Base-by-base conservation (phyloP, 192 early-diverging fungal genomes). In the Backusella tarrabulga region DNA sequence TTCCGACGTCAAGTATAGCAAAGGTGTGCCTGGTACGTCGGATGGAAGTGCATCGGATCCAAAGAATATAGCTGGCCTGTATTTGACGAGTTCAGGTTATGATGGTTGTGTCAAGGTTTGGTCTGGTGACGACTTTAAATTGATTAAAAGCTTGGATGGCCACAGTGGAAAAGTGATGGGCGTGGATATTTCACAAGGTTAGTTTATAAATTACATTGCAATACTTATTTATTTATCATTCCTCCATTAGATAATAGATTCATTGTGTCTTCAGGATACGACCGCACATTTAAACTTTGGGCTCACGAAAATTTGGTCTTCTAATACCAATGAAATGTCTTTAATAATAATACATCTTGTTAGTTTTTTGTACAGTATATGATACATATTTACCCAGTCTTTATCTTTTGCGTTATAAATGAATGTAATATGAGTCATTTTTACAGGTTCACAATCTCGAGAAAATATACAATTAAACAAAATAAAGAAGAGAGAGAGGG, bases 211-310 rank as follows among this genome's bases (percentile, higher is more conserved):
- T 32, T 11, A 19, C 23, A 72, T 32, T 40, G n/a, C 6, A 8
- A 6, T 21, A 69, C 26, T 23, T 29, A 5, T 40, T 2, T 71
- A 19, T 21, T 19, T 17, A 40, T 6, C 32, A 46, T 79, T 68
- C 42, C 14, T 17, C 4, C 72, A 3, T 21, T 79, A 81, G 91
- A 99, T 84, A 93, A 94, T 41, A 85, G 88, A 71, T 97, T 90
- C 77, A 90, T 99, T 80, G 95, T 88, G 1, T 97, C 96, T 4
- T 85, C 92, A 50, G 93, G 93, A 12, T 97, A 91, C 75, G 98
- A 99, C 82, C 90, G 97, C 41, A 98, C 98, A 0, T 98, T 98
- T 83, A 99, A 99, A 83, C 86, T 99, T 14, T 97, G 91, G 91
- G 86, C 85, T 50, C 81, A 88, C 6, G 92, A 93, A 41, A 74